phyloP scores from a whole-genome alignment of 2,329 filamentous ascomycete genomes.

The Talaromyces albobiverticillius region DNA sequence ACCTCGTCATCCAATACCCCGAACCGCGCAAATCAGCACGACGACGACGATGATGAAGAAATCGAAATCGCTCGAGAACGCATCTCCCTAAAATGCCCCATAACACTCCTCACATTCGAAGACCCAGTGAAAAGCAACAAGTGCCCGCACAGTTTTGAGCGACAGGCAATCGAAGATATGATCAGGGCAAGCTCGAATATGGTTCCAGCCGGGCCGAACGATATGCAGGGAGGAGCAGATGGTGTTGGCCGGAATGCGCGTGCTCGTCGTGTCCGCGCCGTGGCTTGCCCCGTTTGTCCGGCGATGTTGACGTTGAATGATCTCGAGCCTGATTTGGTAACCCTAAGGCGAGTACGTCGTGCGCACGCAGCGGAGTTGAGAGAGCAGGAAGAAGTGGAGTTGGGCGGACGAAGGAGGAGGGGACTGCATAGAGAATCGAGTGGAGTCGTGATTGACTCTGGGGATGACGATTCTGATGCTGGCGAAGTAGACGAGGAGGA shows the following conservation, averaged over 20 bases:
- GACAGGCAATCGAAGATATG: slow-evolving; percentile 44
- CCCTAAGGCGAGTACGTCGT: slow-evolving; percentile 38
- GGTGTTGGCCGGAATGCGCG: slow-evolving; percentile 15
- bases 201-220: slow-evolving; percentile 18
- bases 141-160: slow-evolving; percentile 52
- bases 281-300: slow-evolving; percentile 44
- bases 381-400: slow-evolving; percentile 22
- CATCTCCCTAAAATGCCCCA: slow-evolving; percentile 46
- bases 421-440: background rate
- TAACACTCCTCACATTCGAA: slow-evolving; percentile 45
- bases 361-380: slow-evolving; percentile 25
- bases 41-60: slow-evolving; percentile 25
- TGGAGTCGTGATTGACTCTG: slow-evolving; percentile 10
- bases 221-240: slow-evolving; percentile 15
- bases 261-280: slow-evolving; percentile 23
- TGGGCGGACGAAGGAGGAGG: background rate
- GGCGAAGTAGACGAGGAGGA: background rate
- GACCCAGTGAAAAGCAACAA: slow-evolving; percentile 48
- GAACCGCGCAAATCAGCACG: slow-evolving; percentile 37
- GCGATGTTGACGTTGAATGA: slow-evolving; percentile 34
- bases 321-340: slow-evolving; percentile 38
- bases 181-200: slow-evolving; percentile 34
- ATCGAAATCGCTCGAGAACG: slow-evolving; percentile 46
- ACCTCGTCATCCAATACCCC: background rate
- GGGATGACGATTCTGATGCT: background rate